These are phyloP conservation scores for Ramularia endophylla DNA, from an alignment of 2,329 filamentous ascomycete species.

Conservation along the genomic window DNA sequence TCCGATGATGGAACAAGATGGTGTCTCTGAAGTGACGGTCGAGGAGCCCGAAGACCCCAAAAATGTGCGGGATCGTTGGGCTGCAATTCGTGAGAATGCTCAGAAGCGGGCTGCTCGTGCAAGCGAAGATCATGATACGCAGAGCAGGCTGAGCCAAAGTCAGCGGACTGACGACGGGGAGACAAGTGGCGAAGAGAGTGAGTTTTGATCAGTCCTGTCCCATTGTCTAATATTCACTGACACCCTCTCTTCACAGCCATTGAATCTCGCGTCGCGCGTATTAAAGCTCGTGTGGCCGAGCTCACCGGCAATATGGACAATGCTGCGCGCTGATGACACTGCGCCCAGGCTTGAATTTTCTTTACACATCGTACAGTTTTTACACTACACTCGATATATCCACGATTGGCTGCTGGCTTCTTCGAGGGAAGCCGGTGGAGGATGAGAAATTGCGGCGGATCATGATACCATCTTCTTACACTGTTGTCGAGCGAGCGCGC, in stretches of 20 bases:
- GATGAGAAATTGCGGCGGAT: neutral
- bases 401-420: too few relatives aligned
- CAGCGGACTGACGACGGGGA: constrained; percentile 69
- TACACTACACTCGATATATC: neutral
- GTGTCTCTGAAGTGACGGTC: constrained; percentile 36
- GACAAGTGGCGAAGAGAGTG: constrained; percentile 92
- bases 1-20: constrained; percentile 25
- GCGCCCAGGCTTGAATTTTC: too few relatives aligned
- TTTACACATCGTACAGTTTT: neutral
- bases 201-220: constrained; percentile 48
- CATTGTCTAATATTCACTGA: too few relatives aligned
- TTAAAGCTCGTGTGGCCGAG: constrained; percentile 95
- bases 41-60: constrained; percentile 33
- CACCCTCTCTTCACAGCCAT: constrained; percentile 77
- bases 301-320: constrained; percentile 53
- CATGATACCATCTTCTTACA: constrained; percentile 2
- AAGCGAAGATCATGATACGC: constrained; percentile 56
- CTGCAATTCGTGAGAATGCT: constrained; percentile 91
- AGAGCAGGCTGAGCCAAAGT: constrained; percentile 47
- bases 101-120: constrained; percentile 60
- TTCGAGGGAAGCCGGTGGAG: too few relatives aligned
- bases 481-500: constrained; percentile 3
- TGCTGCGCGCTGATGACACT: constrained; percentile 2
- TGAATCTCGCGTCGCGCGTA: constrained; percentile 91
- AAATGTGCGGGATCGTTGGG: constrained; percentile 71